Evolutionary conservation across 257 asterid species (phyloP).

Genomic region (Plantago ovata): DNA sequence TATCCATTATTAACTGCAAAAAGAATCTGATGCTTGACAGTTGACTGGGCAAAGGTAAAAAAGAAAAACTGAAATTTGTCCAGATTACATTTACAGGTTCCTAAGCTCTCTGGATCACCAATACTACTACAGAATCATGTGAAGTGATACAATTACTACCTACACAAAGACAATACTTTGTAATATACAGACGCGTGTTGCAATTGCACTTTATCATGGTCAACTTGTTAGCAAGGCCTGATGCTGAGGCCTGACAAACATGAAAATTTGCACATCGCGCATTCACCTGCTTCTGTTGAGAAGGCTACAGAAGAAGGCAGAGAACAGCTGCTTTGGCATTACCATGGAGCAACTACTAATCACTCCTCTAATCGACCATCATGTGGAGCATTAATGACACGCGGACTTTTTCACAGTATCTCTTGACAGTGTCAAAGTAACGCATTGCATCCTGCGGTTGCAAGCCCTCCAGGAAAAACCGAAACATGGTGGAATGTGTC

Average conservation of each 20-base stretch:
- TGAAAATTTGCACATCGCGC: not conserved
- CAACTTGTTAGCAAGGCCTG: no score
- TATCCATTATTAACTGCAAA: not conserved
- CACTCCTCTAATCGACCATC: slow-evolving; percentile 47
- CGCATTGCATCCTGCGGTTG: slow-evolving; percentile 87
- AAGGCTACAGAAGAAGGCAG: not conserved
- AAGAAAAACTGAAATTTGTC: no score
- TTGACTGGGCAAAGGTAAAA: slow-evolving; percentile 3
- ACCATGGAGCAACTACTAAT: no score
- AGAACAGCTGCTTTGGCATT: not conserved
- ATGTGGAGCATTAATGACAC: slow-evolving; percentile 71
- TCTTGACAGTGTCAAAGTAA: slow-evolving; percentile 71
- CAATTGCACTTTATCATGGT: slow-evolving; percentile 7
- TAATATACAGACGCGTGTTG: slow-evolving; percentile 32
- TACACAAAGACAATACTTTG: slow-evolving; percentile 7
- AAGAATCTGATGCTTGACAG: slow-evolving; percentile 27
- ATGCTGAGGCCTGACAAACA: slow-evolving; percentile 15
- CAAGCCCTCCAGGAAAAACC: slow-evolving; percentile 86
- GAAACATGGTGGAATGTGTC: slow-evolving; percentile 74
- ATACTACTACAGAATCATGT: slow-evolving; percentile 13
- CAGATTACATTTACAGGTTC: no score
- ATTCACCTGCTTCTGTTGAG: slow-evolving; percentile 13
- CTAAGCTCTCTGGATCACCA: not conserved
- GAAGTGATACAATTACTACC: slow-evolving; percentile 12
- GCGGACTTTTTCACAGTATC: slow-evolving; percentile 60